phyloP scores from a whole-genome alignment of 176 grass and related monocot genomes.

The Dactylis glomerata region DNA sequence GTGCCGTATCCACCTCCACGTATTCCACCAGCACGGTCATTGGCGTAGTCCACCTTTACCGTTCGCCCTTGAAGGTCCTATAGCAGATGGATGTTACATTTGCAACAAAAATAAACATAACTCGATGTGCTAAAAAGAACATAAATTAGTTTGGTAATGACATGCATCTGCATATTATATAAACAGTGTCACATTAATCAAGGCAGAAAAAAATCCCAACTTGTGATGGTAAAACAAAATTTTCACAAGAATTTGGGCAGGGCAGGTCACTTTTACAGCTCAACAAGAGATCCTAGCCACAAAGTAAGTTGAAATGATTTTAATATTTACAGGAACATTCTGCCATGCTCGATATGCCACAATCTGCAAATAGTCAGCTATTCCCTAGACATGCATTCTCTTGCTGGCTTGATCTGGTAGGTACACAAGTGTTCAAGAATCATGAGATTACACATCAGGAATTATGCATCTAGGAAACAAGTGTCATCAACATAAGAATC shows the following conservation, averaged over 20 bases:
- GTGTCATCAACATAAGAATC: neutral
- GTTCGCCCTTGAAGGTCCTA: conserved; percentile 84
- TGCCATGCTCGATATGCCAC: neutral
- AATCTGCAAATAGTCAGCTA: neutral
- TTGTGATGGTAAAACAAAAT: neutral
- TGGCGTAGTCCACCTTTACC: conserved; percentile 65
- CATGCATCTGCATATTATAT: neutral
- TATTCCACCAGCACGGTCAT: conserved; percentile 48
- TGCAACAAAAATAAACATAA: neutral
- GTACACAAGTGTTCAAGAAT: neutral
- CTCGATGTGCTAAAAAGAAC: neutral
- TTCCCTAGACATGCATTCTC: neutral
- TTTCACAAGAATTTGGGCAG: neutral
- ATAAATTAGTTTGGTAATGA: neutral
- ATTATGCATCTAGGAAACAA: neutral
- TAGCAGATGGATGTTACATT: conserved; percentile 21
- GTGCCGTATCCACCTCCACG: conserved; percentile 24
- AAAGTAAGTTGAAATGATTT: neutral
- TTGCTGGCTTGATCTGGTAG: neutral
- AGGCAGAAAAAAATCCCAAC: neutral
- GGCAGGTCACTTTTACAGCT: neutral
- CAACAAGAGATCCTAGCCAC: neutral
- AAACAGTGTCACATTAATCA: neutral
- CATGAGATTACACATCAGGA: neutral
- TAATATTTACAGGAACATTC: neutral